Evolutionary conservation across 2,329 filamentous ascomycete species (phyloP).

Genomic region (Gyromitra esculenta): DNA sequence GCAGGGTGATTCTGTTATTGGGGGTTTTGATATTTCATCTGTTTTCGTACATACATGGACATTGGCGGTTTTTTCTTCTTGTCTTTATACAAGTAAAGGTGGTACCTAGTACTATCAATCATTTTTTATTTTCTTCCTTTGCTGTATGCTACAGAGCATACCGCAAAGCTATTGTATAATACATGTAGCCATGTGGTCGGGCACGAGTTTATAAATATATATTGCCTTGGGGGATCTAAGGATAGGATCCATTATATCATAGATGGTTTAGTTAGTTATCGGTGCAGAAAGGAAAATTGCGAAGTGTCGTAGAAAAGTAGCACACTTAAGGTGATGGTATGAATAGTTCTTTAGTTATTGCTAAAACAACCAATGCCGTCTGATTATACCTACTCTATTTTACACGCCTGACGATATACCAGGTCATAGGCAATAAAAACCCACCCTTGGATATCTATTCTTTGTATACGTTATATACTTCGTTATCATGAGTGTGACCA

Average conservation of each 20-base stretch:
- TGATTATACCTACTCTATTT: slow-evolving; percentile 3
- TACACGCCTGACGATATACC: neutral
- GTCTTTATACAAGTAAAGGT: neutral
- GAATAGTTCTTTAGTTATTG: neutral
- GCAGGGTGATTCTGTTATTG: neutral
- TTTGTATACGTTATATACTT: neutral
- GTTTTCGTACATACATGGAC: neutral
- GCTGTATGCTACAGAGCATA: neutral
- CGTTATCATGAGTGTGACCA: slow-evolving; percentile 16
- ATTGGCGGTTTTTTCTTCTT: neutral
- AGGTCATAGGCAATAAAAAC: neutral
- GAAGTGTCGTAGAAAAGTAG: neutral
- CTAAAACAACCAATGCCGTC: slow-evolving; percentile 1
- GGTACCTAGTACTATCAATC: neutral
- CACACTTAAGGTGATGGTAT: neutral
- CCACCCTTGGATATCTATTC: slow-evolving; percentile 18
- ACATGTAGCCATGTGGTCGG: neutral
- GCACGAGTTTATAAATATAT: neutral
- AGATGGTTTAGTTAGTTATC: too few species aligned
- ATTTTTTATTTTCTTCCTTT: neutral
- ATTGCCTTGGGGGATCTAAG: neutral
- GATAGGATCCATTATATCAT: neutral
- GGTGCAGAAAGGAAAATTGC: too few species aligned
- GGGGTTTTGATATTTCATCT: slow-evolving; percentile 2
- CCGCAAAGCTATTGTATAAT: neutral